Evolutionary conservation across 257 asterid genomes (phyloP).

Genomic region (Solanum tarapatanum): DNA sequence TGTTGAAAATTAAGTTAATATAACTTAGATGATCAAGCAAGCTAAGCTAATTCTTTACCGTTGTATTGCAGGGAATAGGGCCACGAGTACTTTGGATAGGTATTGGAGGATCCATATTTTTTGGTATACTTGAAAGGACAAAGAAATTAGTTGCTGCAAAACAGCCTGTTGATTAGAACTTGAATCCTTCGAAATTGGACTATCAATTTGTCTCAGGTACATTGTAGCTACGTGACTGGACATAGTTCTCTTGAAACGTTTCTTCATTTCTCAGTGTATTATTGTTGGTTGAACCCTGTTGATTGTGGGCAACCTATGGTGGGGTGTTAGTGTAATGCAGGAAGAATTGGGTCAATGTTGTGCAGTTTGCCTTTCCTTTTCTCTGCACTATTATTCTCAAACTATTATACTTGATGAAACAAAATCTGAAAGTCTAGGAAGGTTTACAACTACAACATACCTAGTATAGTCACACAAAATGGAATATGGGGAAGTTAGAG

Average conservation of each 20-base stretch:
- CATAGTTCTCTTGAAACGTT: not conserved
- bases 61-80: conserved; percentile 44
- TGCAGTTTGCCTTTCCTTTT: not conserved
- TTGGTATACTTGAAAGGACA: conserved; percentile 51
- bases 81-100: conserved; percentile 66
- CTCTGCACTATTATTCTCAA: not conserved
- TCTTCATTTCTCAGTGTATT: not conserved
- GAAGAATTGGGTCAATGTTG: not conserved
- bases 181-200: conserved; percentile 4
- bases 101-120: conserved; percentile 57
- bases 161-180: conserved; percentile 6
- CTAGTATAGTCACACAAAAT: not conserved
- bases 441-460: not conserved
- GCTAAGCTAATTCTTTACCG: not conserved
- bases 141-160: conserved; percentile 32
- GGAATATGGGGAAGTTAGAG: not conserved
- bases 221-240: not conserved
- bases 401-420: not conserved
- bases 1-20: not conserved
- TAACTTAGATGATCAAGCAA: not conserved
- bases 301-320: not conserved
- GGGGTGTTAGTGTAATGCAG: not conserved
- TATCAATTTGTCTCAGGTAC: not conserved
- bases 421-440: not conserved
- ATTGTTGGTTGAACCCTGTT: not conserved